These are phyloP conservation scores for Arthrobotrys pseudoclavata DNA, from an alignment of 2,329 filamentous ascomycete species.

Conservation along the genomic window DNA sequence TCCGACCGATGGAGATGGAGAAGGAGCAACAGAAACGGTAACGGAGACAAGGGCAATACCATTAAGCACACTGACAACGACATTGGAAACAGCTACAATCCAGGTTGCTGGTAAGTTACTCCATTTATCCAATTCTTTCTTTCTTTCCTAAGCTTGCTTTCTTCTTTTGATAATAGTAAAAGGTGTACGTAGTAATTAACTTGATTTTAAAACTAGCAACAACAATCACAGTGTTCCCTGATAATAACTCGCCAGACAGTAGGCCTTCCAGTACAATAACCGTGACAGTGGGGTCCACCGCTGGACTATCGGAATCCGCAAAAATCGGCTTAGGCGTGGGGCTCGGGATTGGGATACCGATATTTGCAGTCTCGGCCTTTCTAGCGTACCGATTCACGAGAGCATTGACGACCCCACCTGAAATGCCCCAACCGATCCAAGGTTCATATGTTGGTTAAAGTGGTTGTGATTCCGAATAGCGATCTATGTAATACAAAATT, in stretches of 20 bases:
- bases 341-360: constrained; percentile 25
- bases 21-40: background rate
- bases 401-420: background rate
- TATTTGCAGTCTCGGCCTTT: background rate
- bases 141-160: background rate
- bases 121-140: background rate
- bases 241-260: background rate
- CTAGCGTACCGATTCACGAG: constrained; percentile 9
- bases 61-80: constrained; percentile 11
- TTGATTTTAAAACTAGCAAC: constrained; percentile 1
- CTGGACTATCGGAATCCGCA: constrained; percentile 12
- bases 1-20: background rate
- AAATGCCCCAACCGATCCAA: constrained; percentile 39
- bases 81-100: constrained; percentile 16
- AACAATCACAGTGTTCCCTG: constrained; percentile 2
- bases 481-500: background rate
- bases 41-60: constrained; percentile 25
- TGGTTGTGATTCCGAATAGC: background rate
- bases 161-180: too few relatives aligned
- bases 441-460: constrained; percentile 7
- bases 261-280: background rate
- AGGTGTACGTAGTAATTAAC: background rate
- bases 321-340: constrained; percentile 37
- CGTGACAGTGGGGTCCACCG: background rate
- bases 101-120: constrained; percentile 17